phyloP scores from a whole-genome alignment of 495 filamentous ascomycete species.

The Penicillium silybi region DNA sequence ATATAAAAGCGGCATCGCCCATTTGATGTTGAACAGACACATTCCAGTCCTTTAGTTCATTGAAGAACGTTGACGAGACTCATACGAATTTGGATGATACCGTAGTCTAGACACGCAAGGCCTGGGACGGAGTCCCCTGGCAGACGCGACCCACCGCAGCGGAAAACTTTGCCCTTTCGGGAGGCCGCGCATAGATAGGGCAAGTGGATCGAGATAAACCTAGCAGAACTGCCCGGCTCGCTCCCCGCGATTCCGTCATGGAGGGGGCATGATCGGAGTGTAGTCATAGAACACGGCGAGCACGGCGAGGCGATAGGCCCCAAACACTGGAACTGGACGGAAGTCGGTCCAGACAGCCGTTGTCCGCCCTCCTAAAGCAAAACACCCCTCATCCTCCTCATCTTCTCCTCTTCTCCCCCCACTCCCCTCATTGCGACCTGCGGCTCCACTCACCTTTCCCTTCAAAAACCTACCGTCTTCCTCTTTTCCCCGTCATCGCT shows the following conservation, averaged over 20 bases:
- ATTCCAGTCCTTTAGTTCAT: not conserved
- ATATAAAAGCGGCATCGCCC: slow-evolving; percentile 13
- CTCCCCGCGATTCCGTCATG: not conserved
- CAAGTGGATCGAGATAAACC: not conserved
- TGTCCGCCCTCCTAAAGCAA: not conserved
- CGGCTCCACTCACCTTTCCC: slow-evolving; percentile 17
- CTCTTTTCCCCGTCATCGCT: slow-evolving; percentile 2
- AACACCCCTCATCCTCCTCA: slow-evolving; percentile 22
- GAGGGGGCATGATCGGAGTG: not conserved
- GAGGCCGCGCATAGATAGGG: slow-evolving; percentile 3
- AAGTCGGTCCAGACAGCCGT: slow-evolving; percentile 15
- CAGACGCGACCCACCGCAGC: not conserved
- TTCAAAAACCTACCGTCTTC: slow-evolving; percentile 15
- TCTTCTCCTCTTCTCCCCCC: slow-evolving; percentile 16
- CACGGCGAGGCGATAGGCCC: not conserved
- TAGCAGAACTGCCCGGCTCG: not conserved
- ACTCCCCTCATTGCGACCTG: slow-evolving; percentile 21
- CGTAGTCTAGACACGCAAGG: no score
- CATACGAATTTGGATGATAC: no score
- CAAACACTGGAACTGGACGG: not conserved
- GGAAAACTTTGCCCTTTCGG: slow-evolving; percentile 24
- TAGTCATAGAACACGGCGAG: not conserved
- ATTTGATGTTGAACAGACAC: slow-evolving; percentile 1
- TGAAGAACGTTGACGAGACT: no score
- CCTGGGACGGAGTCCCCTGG: not conserved